Conservation (phyloP, 139 green algal species). For the Mychonastes homosphaera region DNA sequence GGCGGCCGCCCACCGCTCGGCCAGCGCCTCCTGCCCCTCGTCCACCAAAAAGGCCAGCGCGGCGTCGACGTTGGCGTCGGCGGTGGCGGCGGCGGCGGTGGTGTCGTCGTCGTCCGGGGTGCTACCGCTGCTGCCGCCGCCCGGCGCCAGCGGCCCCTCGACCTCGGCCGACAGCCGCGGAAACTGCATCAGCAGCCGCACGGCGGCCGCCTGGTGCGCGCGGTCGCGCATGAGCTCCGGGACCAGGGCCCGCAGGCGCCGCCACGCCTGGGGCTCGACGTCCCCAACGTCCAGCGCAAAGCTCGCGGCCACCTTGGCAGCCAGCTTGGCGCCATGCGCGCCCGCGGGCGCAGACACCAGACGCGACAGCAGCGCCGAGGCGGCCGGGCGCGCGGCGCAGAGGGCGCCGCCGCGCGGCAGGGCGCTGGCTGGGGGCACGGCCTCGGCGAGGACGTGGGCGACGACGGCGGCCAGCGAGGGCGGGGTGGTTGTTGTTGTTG, state of each 20-base stretch:
- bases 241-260: constrained; percentile 5
- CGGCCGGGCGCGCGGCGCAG: no score
- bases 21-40: constrained; percentile 31
- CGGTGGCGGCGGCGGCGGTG: not conserved
- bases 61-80: not conserved
- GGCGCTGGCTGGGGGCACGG: no score
- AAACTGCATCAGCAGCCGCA: constrained; percentile 35
- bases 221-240: constrained; percentile 17
- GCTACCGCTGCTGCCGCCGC: not conserved
- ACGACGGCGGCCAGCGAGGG: no score
- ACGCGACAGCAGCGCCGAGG: not conserved
- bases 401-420: no score
- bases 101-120: no score
- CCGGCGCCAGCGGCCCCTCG: no score
- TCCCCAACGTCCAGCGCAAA: constrained; percentile 16
- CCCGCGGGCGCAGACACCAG: constrained; percentile 3
- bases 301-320: constrained; percentile 6
- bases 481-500: no score
- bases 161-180: not conserved
- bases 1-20: constrained; percentile 33
- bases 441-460: no score
- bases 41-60: constrained; percentile 31
- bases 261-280: constrained; percentile 5
- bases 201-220: constrained; percentile 18
- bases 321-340: constrained; percentile 11